A percentile compares a stretch with the other conserved stretches of the same genome.
Conservation (phyloP, 176 grass and related monocot species). For the Otatea glauca region DNA sequence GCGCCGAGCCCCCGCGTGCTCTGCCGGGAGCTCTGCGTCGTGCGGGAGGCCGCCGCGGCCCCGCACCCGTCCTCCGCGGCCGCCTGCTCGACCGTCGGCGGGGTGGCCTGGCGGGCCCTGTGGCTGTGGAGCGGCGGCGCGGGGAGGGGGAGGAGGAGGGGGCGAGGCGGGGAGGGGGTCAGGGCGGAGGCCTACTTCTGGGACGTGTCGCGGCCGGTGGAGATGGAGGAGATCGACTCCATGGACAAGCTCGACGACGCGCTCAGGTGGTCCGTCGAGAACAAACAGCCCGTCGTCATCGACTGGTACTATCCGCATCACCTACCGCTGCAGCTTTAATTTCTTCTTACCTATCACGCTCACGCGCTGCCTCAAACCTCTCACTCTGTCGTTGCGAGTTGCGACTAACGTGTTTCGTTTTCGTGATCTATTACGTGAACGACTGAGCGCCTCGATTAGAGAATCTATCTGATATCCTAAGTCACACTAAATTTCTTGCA, state of each 20-base stretch:
- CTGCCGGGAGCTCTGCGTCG: conserved; percentile 47
- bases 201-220: conserved; percentile 67
- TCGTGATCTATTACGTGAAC: not conserved
- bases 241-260: conserved; percentile 78
- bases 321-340: not conserved
- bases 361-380: not conserved
- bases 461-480: not conserved
- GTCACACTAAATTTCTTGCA: not conserved
- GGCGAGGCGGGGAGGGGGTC: not conserved
- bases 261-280: conserved; percentile 58
- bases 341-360: not conserved
- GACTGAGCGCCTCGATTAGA: not conserved
- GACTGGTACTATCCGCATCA: conserved; percentile 59
- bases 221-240: conserved; percentile 78
- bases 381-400: not conserved
- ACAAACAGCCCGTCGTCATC: conserved; percentile 65
- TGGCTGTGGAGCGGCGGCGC: conserved; percentile 31
- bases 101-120: conserved; percentile 22
- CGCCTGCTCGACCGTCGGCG: conserved; percentile 53
- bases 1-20: conserved; percentile 58
- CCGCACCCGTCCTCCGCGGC: conserved; percentile 15
- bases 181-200: conserved; percentile 69
- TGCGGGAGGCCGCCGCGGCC: conserved; percentile 32
- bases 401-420: not conserved
- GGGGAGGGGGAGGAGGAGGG: not conserved